A percentile compares a stretch with the other conserved stretches of the same genome.
Evolutionary conservation across 129 eudicot genomes (phyloP).

Genomic region (Flaveria linearis): DNA sequence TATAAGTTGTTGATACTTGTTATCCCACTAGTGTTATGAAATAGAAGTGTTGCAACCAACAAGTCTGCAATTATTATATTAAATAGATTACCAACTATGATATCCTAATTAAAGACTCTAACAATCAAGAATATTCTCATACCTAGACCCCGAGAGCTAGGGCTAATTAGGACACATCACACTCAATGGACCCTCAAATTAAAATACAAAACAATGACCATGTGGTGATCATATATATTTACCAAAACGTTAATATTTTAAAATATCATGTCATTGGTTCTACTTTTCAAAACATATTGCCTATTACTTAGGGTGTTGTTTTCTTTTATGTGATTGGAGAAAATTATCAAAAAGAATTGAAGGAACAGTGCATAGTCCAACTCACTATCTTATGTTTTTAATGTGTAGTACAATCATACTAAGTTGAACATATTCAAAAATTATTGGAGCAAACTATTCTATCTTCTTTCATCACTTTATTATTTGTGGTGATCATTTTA

Average conservation of each 20-base stretch:
- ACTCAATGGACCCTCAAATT: conserved; percentile 4
- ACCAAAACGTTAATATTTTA: not conserved
- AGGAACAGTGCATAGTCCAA: conserved; percentile 16
- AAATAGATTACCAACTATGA: too few species aligned
- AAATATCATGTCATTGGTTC: conserved; percentile 2
- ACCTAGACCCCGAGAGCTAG: not conserved
- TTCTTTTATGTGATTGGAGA: conserved; percentile 33
- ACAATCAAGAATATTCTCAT: not conserved
- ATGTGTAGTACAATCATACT: not conserved
- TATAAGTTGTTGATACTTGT: too few species aligned
- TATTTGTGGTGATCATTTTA: too few species aligned
- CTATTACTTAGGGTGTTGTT: conserved; percentile 3
- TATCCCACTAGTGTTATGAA: too few species aligned
- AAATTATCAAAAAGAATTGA: conserved; percentile 5
- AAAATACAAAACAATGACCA: conserved; percentile 1
- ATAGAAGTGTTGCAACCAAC: too few species aligned
- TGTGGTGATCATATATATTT: not conserved
- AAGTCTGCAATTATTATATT: too few species aligned
- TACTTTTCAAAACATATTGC: conserved; percentile 11
- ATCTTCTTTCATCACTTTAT: not conserved
- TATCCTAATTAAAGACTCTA: too few species aligned
- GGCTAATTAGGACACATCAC: not conserved
- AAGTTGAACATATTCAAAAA: conserved; percentile 6
- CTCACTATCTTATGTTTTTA: conserved; percentile 22
- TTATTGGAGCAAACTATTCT: conserved; percentile 38